phyloP scores from a whole-genome alignment of 805 yeast species.

The Sungouiozyma intestinalis region DNA sequence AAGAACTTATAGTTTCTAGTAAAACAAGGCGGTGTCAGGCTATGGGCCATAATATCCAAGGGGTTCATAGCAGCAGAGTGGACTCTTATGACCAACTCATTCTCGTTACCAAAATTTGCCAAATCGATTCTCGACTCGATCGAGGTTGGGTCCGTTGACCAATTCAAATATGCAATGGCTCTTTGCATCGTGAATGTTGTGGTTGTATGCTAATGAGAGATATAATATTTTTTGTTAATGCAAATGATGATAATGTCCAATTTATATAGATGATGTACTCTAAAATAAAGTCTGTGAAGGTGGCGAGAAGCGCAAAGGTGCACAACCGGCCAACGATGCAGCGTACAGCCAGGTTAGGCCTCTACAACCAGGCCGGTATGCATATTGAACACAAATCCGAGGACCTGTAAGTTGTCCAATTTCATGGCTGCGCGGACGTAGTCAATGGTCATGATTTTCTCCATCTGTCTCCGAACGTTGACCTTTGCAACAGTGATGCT shows the following conservation, averaged over 20 bases:
- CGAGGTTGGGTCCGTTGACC: slow-evolving; percentile 12
- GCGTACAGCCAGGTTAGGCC: neutral
- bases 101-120: slow-evolving; percentile 13
- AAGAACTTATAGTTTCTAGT: slow-evolving; percentile 11
- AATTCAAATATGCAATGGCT: slow-evolving; percentile 17
- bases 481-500: slow-evolving; percentile 43
- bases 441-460: slow-evolving; percentile 3
- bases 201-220: too few relatives aligned
- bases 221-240: too few relatives aligned
- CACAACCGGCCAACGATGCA: too few relatives aligned
- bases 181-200: too few relatives aligned
- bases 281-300: too few relatives aligned
- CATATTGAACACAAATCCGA: slow-evolving; percentile 81
- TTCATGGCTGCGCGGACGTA: slow-evolving; percentile 4
- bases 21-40: slow-evolving; percentile 7
- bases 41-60: slow-evolving; percentile 16
- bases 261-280: too few relatives aligned
- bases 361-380: slow-evolving; percentile 44
- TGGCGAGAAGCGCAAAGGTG: too few relatives aligned
- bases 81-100: slow-evolving; percentile 22
- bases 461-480: slow-evolving; percentile 7
- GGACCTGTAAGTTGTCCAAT: slow-evolving; percentile 41
- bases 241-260: too few relatives aligned
- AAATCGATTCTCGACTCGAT: slow-evolving; percentile 16
- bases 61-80: slow-evolving; percentile 28